Base-by-base conservation (phyloP, 2,329 filamentous ascomycete species). In the Talaromyces sp. region DNA sequence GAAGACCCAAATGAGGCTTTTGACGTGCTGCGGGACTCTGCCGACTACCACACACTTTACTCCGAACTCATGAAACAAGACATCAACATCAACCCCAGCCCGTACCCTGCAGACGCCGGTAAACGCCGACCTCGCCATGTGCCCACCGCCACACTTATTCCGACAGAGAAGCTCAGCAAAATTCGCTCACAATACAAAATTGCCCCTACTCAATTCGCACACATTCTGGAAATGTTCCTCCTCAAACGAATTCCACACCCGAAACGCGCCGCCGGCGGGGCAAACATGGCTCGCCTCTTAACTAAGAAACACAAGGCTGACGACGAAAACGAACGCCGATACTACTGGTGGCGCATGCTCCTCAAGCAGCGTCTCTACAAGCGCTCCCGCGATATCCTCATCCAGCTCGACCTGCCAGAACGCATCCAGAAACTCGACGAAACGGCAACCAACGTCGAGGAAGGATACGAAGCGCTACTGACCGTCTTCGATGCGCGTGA, bases 1-100 rank as follows among this genome's bases (percentile, higher is more conserved):
- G 95, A 99, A 77, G 93, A 98, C 64, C 96, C 95, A 0, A 98
- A 86, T 67, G 86, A 88, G 71, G 81, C 80, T 28, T 88, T 88
- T 65, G 86, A 88, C 67, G 84, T 84, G 57, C 82, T 88, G 66
- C 84, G 86, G 61, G 86, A 88, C 70, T 82, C 81, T 63, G 82
- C 83, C 68, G 86, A 88, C 70, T 82, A 86, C 63, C 77, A 80
- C 27, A 79, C 82, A 62, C 78, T 88, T 17, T 81, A 80, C 59
- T 77, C 77, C 6, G 77, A 84, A 62, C 80, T 83, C 55, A 67
- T 77, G 17, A 81, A 81, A 64, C 71, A 77, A 44, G 71, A 78
- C 1, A 73, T 85, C 52, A 75, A 75, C 59, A 78, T 84, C 64
- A 78, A 83, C 65, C 71, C 76, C 15, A 70, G 79, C 68, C 73